phyloP scores from a whole-genome alignment of 2,329 filamentous ascomycete genomes.

The Aspergillus transmontanensis region DNA sequence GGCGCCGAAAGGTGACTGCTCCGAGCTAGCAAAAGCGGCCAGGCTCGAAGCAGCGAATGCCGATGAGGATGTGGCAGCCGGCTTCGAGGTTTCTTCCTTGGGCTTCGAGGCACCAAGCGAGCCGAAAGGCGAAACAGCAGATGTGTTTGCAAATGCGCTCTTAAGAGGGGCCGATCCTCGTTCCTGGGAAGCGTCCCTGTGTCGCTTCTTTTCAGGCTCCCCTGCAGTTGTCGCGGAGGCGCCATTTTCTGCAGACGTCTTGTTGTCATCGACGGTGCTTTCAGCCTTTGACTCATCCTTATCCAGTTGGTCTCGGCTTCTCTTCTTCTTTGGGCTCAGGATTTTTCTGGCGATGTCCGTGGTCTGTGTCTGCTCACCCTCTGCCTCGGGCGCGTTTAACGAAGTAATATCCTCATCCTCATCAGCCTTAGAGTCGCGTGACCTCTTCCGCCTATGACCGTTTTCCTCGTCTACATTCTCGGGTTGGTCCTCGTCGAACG shows the following conservation, averaged over 20 bases:
- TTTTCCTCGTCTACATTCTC: conserved; percentile 30
- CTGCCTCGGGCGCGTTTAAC: neutral
- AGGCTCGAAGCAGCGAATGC: conserved; percentile 72
- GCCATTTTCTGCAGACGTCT: conserved; percentile 17
- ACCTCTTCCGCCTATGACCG: conserved; percentile 44
- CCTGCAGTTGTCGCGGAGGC: conserved; percentile 20
- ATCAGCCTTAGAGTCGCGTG: conserved; percentile 42
- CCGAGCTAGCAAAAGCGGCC: conserved; percentile 64
- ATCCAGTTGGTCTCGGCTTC: conserved; percentile 47
- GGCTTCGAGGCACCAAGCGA: conserved; percentile 33
- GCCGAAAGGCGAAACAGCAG: conserved; percentile 47
- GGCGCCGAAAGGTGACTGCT: conserved; percentile 65
- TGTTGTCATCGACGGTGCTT: conserved; percentile 17
- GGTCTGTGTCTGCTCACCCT: conserved; percentile 9
- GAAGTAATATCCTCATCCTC: conserved; percentile 23
- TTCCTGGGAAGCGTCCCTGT: conserved; percentile 46
- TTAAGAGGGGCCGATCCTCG: conserved; percentile 31
- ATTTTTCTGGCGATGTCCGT: conserved; percentile 25
- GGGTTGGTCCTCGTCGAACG: conserved; percentile 35
- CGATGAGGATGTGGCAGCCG: conserved; percentile 54
- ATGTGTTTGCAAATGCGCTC: conserved; percentile 48
- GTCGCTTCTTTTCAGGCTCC: conserved; percentile 47
- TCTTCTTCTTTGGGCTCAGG: conserved; percentile 46
- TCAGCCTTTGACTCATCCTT: conserved; percentile 32
- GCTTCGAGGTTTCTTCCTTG: conserved; percentile 23